Base-by-base conservation (phyloP, 2,329 filamentous ascomycete genomes). In the Alternaria ventricosa region DNA sequence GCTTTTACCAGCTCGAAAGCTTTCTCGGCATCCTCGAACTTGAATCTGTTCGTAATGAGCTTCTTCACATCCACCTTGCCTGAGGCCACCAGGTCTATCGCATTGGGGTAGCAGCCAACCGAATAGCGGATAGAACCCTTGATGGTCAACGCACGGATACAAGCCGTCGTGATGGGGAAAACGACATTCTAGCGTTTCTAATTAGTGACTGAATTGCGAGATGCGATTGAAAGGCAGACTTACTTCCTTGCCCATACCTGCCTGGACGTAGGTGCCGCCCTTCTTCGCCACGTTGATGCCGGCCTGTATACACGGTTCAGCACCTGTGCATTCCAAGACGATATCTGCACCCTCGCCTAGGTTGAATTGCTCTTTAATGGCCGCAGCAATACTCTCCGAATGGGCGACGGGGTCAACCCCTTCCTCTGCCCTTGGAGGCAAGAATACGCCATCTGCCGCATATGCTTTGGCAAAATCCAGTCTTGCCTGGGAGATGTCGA, bases 101-200 rank as follows among this genome's bases (percentile, higher is more conserved):
- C 86, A 6, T 79, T 69, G 0, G 84, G 81, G 69, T 86, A 87
- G 64, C 82, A 84, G 1, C 85, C 85, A 0, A 81, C 76, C 5
- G 79, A 81, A 63, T 87, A 88, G 3, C 85, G 79, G 55, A 87
- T 86, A 0, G 82, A 85, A 2, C 85, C 86, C 56, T 84, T 82
- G 63, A 87, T 78, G 4, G 73, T 83, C 50, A 87, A 70, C 0
- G 79, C 86, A 6, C 82, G 79, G 61, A 84, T 84, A 61, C 84
- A 87, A 2, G 82, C 81, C 0, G 80, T 81, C 0, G 27, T 33
- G 43, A 57, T 57, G 6, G 55, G 55, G 4, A 57, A 57, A 0
- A 33, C 18, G 13, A 57, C 28, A 2, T 45, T 56, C 51, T 56
- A 28, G 18, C 11, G 9, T 18, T 3, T 3, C 1, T 2, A 9